Base-by-base conservation (phyloP, 2,329 filamentous ascomycete species). In the Neopestalotiopsis sp. region DNA sequence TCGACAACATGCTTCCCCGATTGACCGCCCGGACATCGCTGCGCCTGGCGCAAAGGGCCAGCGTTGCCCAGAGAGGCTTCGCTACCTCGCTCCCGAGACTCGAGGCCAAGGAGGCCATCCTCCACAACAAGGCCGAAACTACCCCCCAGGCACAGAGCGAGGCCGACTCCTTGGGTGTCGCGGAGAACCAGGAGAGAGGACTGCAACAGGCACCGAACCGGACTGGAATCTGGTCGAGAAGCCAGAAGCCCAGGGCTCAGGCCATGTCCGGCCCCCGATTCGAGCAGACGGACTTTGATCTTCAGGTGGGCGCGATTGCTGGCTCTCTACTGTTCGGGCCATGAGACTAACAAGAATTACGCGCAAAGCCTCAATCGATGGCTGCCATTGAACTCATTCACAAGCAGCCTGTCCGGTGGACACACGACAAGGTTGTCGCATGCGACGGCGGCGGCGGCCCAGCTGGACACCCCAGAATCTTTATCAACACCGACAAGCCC, bases 401-500 rank as follows among this genome's bases (percentile, higher is more conserved):
- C 87, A 91, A 95, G 85, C 92, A 98, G 82, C 95, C 95, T 24
- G 96, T 99, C 45, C 89, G 90, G 81, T 99, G 96, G 95, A 93
- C 91, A 69, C 91, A 97, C 79, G 88, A 93, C 72, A 89, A 91
- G 71, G 82, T 93, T 63, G 95, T 97, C 65, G 90, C 91, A 59
- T 99, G 96, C 80, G 95, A 98, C 77, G 96, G 96, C 69, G 96
- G 95, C 69, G 95, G 95, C 74, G 96, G 95, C 60, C 92, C 95
- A 40, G 85, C 93, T 67, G 96, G 96, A 58, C 96, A 99, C 81
- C 96, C 96, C 64, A 89, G 90, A 78, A 92, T 99, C 83, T 99
- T 94, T 81, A 99, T 99, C 89, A 99, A 99, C 84, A 91, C 93
- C 74, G 96, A 99, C 84, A 98, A 98, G 87, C 93, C 96, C 58